Evolutionary conservation across 306 rosid species (phyloP).

Genomic region (Quercus glauca): DNA sequence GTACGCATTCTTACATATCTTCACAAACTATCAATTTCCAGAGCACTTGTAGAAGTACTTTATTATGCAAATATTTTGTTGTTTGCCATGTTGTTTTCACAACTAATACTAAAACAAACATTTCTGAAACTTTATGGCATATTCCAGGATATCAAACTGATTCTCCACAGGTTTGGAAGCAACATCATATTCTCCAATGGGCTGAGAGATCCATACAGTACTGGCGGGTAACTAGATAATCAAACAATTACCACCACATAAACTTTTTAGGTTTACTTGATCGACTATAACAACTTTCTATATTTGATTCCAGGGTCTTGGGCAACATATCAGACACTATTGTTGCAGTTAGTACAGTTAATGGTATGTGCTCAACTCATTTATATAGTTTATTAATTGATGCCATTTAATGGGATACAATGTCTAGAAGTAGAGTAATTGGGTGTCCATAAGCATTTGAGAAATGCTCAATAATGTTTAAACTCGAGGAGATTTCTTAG

Average conservation of each 20-base stretch:
- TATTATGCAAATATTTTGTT: not conserved
- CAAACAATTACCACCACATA: not conserved
- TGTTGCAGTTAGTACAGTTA: slow-evolving; percentile 35
- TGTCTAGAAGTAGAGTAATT: too few species aligned
- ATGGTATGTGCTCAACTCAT: slow-evolving; percentile 22
- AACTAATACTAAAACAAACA: not conserved
- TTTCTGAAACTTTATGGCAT: not conserved
- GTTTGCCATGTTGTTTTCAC: not conserved
- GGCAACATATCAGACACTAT: slow-evolving; percentile 41
- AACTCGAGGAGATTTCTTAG: too few species aligned
- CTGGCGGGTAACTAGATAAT: slow-evolving; percentile 48
- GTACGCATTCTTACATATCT: slow-evolving; percentile 27
- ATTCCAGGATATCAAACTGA: slow-evolving; percentile 47
- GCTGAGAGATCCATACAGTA: slow-evolving; percentile 59
- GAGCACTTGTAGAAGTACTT: too few species aligned
- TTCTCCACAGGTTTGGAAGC: slow-evolving; percentile 54
- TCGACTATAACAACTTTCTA: not conserved
- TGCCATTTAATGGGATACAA: too few species aligned
- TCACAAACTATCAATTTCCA: not conserved
- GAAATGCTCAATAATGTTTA: too few species aligned
- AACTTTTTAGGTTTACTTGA: not conserved
- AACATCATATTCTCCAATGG: slow-evolving; percentile 78
- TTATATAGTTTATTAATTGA: too few species aligned
- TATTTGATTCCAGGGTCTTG: slow-evolving; percentile 39
- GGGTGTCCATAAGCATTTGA: too few species aligned